phyloP scores from a whole-genome alignment of 2,329 filamentous ascomycete genomes.

The Fusarium avenaceum region DNA sequence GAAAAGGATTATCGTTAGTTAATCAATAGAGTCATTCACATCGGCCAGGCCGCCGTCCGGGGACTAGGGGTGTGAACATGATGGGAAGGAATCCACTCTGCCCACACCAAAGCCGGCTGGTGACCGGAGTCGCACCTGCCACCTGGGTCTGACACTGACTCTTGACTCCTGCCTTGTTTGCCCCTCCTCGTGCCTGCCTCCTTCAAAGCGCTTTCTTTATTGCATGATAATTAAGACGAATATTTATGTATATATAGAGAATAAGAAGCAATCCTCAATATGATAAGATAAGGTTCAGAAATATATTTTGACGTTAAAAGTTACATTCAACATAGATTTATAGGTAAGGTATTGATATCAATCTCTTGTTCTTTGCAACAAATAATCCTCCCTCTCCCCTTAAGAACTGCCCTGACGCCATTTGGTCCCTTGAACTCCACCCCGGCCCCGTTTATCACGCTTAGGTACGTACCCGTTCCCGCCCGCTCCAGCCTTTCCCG shows the following conservation, averaged over 20 bases:
- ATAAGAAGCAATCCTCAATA: too few relatives aligned
- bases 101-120: conserved; percentile 15
- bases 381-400: background rate
- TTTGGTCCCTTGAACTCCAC: conserved; percentile 40
- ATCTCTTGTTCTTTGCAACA: too few relatives aligned
- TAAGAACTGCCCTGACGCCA: conserved; percentile 28
- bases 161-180: conserved; percentile 21
- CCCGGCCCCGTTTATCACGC: conserved; percentile 13
- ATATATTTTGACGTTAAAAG: too few relatives aligned
- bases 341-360: too few relatives aligned
- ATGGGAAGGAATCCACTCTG: conserved; percentile 23
- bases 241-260: too few relatives aligned
- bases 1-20: background rate
- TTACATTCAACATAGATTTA: too few relatives aligned
- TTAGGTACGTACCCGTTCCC: conserved; percentile 28
- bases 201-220: background rate
- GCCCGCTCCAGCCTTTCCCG: background rate
- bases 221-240: too few relatives aligned
- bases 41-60: conserved; percentile 38
- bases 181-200: conserved; percentile 24
- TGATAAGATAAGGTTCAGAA: too few relatives aligned
- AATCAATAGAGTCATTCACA: conserved; percentile 30
- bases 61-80: conserved; percentile 20
- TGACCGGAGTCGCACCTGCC: conserved; percentile 31
- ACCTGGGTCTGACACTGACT: conserved; percentile 17